phyloP scores from a whole-genome alignment of 2,329 filamentous ascomycete genomes.

The Cadophora sp. region DNA sequence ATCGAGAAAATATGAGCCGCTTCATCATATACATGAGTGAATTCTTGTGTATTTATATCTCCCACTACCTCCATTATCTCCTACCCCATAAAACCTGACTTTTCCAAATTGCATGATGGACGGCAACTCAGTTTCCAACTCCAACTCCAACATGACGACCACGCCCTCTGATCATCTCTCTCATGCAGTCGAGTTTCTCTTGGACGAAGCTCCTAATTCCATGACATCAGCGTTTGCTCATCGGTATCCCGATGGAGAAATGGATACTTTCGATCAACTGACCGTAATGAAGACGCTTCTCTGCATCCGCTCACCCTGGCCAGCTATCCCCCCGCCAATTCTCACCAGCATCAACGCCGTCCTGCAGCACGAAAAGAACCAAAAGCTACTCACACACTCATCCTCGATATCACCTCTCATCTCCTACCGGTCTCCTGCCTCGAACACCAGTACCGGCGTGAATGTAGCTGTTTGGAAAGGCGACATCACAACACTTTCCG shows the following conservation, averaged over 20 bases:
- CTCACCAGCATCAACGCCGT: background rate
- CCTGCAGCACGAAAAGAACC: background rate
- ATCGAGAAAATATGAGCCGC: background rate
- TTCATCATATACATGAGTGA: background rate
- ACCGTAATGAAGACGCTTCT: conserved; percentile 4
- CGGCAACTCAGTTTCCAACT: background rate
- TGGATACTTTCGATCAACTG: conserved; percentile 9
- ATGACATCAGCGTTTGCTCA: background rate
- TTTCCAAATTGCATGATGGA: background rate
- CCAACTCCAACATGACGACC: background rate
- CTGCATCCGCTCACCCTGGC: background rate
- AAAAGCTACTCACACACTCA: conserved; percentile 9
- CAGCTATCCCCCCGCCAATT: background rate
- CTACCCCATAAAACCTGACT: background rate
- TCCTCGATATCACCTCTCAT: background rate
- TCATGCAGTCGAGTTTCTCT: background rate
- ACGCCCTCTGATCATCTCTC: conserved; percentile 4
- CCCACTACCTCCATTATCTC: background rate
- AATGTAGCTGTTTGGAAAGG: conserved; percentile 16
- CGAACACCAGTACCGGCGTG: background rate
- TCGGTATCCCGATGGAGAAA: background rate
- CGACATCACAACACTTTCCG: conserved; percentile 10
- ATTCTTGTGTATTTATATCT: background rate
- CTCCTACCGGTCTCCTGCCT: background rate
- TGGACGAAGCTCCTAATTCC: background rate